Base-by-base conservation (phyloP, 768 basidiomycete genomes). In the Rhodotorula toruloides region DNA sequence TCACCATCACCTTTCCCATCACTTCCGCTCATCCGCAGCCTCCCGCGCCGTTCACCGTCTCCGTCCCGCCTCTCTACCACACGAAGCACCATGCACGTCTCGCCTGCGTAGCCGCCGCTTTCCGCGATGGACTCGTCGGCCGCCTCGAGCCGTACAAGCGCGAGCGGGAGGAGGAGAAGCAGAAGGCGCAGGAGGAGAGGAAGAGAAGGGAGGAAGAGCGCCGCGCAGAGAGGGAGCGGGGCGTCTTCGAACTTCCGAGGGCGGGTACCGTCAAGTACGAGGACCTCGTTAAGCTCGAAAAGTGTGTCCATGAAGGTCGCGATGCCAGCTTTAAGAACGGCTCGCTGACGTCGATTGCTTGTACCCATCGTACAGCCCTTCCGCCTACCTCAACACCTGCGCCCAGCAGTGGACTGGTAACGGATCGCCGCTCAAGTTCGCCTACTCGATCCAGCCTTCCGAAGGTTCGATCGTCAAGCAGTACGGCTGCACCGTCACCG, bases 331-430 rank as follows among this genome's bases (percentile, higher is more conserved):
- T n/a, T n/a, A n/a, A n/a, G n/a, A n/a, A n/a, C n/a, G n/a, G n/a
- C n/a, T n/a, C n/a, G n/a, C n/a, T n/a, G n/a, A n/a, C n/a, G n/a
- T 21, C 29, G 11, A 1, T 2, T 42, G 25, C 36, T 32, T 21
- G 11, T 8, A 14, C 21, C 37, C 19, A 29, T 32, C 14, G 21
- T 27, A 13, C 55, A 65, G 63, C 29, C 50, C 57, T 2, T 7
- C 32, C 44, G 58, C 36, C 0, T 65, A 65, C 58, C 57, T 65
- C 63, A 52, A 65, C 25, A 10, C 21, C 7, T 65, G 63, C 57
- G 52, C 46, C 3, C 56, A 58, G n/a, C 34, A 32, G 25, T 65
- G 57, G 56, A 65, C 63, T 34, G 43, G 47, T 6, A 37, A 58
- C 36, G 36, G 32, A 19, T n/a, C 49, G 16, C 50, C 63, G 37